Conservation (phyloP, 2,329 filamentous ascomycete genomes). For the Leptosphaerulina australis region DNA sequence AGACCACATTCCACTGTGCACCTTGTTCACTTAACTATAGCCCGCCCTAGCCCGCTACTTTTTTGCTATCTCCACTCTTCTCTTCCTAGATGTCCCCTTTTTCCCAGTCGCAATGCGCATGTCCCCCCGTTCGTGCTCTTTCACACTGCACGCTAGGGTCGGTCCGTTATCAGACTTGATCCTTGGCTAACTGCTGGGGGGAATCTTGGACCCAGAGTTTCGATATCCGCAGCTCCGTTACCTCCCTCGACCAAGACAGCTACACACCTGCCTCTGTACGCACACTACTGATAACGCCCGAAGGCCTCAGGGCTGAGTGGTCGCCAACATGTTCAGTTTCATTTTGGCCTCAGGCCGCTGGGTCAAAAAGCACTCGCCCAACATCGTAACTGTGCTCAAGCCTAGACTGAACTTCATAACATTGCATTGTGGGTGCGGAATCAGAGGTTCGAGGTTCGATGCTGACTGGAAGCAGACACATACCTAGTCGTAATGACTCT, state of each 20-base stretch:
- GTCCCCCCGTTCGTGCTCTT: slow-evolving; percentile 1
- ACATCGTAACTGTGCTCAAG: slow-evolving; percentile 37
- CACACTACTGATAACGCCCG: neutral
- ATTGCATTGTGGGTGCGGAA: slow-evolving; percentile 66
- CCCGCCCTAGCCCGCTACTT: neutral
- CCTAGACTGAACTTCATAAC: slow-evolving; percentile 83
- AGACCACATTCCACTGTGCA: neutral
- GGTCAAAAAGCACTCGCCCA: slow-evolving; percentile 36
- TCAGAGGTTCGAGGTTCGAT: neutral
- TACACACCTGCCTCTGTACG: neutral
- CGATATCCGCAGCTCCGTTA: neutral
- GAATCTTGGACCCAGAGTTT: slow-evolving; percentile 1
- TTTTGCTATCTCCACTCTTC: neutral
- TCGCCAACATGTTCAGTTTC: slow-evolving; percentile 39
- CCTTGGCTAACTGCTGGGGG: slow-evolving; percentile 8
- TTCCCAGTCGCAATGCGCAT: slow-evolving; percentile 7
- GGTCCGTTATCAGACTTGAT: slow-evolving; percentile 15
- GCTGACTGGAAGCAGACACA: slow-evolving; percentile 61
- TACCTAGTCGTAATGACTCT: slow-evolving; percentile 80
- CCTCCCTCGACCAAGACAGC: neutral
- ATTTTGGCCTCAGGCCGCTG: slow-evolving; percentile 39
- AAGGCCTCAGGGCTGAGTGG: slow-evolving; percentile 6
- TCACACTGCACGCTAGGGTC: slow-evolving; percentile 19
- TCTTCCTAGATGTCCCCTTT: neutral
- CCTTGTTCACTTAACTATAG: slow-evolving; percentile 7